These are phyloP conservation scores for Alternaria ventricosa DNA, from an alignment of 2,329 filamentous ascomycete species.

Conservation along the genomic window DNA sequence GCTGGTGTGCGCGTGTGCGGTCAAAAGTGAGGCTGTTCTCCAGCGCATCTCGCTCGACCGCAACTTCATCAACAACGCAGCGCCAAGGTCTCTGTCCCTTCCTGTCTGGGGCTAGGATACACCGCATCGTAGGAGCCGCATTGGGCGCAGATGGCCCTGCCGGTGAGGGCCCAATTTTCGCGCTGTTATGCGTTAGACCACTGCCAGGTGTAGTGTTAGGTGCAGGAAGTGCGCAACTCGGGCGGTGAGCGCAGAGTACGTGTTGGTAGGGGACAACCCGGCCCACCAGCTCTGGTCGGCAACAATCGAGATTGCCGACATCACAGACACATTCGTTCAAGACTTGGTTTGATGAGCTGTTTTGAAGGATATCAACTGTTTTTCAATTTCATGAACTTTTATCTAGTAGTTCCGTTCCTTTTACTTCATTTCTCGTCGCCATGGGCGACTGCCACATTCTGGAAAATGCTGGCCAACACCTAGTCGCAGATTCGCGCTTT, in stretches of 20 bases:
- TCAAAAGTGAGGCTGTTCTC: slow-evolving; percentile 21
- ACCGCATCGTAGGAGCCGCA: slow-evolving; percentile 18
- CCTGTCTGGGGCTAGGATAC: slow-evolving; percentile 18
- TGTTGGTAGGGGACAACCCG: slow-evolving; percentile 20
- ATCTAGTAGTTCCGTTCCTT: slow-evolving; percentile 26
- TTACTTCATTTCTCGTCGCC: slow-evolving; percentile 15
- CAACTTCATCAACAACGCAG: slow-evolving; percentile 21
- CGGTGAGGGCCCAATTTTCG: slow-evolving; percentile 32
- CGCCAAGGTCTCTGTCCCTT: slow-evolving; percentile 18
- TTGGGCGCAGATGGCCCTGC: slow-evolving; percentile 21
- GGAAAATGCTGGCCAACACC: slow-evolving; percentile 14
- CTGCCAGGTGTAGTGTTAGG: slow-evolving; percentile 16
- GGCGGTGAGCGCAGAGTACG: slow-evolving; percentile 19
- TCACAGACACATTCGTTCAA: neutral
- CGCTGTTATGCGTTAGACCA: slow-evolving; percentile 22
- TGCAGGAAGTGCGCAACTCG: slow-evolving; percentile 11
- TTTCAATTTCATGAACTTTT: slow-evolving; percentile 43
- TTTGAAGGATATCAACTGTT: slow-evolving; percentile 33
- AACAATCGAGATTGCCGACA: neutral
- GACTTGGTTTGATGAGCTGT: neutral
- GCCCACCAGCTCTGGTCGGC: slow-evolving; percentile 2
- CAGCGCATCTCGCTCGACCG: slow-evolving; percentile 19
- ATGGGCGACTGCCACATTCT: slow-evolving; percentile 12
- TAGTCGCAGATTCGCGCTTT: slow-evolving; percentile 3
- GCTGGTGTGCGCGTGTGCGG: neutral